Evolutionary conservation across 768 basidiomycete species (phyloP), one percentile per base, ranked within the genome.

Genomic region (Lactarius sanguifluus): DNA sequence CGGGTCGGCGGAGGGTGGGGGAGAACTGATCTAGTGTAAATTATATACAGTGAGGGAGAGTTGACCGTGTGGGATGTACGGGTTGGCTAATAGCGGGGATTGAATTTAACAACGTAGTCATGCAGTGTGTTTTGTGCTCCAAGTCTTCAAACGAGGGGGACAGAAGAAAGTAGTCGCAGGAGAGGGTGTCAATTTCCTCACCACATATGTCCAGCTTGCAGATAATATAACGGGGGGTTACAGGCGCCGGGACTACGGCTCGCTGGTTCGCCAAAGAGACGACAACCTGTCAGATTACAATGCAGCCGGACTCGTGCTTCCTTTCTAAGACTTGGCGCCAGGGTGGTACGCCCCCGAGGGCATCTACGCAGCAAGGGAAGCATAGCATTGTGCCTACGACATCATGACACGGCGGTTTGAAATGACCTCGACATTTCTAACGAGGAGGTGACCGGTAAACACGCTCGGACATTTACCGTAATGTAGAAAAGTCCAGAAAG

Each of bases 1-100:
- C 65, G 57, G 57, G 3, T 34, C 7, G 55, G 36, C 57, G 23
- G 34, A 38, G 57, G 36, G 9, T 20, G 60, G 30, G 32, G 28
- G 57, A 50, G 15, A 5, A 16, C 54, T 57, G 67, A 65, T 65
- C 50, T 52, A 66, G 60, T 50, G 59, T 43, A 36, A 6, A 58
- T 45, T 64, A 61, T 60, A 43, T 23, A 28, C 18, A 36, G 57
- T 30, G 64, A 34, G 28, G 12, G 15, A 15, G 55, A 34, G 34
- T 34, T 25, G 32, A n/a, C 73, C 66, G 66, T 67, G 63, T 67
- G 63, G 64, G 74, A 76, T 74, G 70, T 82, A 75, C 81, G 82
- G 10, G 77, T 60, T 62, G 71, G 40, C 64, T 61, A 30, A 34
- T 57, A 23, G 62, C 62, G 66, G 62, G 66, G 62, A 56, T 67